Evolutionary conservation across 371 early-diverging fungal genomes (phyloP), one percentile per base, ranked within the genome.

Genomic region (Rhizomucor miehei): DNA sequence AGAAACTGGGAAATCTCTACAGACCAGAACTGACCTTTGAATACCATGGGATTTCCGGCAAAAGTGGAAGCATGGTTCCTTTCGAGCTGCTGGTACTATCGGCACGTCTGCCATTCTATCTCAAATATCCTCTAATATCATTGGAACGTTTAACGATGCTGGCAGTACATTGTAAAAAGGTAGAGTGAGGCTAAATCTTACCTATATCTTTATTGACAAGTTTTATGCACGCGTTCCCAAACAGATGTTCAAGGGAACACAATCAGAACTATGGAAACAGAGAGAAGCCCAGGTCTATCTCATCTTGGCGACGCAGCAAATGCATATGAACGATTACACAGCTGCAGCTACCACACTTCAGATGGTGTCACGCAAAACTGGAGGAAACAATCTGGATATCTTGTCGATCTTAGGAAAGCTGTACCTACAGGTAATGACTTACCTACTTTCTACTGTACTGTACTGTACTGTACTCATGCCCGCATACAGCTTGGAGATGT

Each of bases 71-170:
- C 8, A 59, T 82, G 51, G 74, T 81, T 0, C 85, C 83, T 6
- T 85, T 81, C 65, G 82, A 80, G 43, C 25, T 85, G 21, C 62
- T 71, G 52, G 69, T 82, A 1, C 60, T 85, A 14, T 75, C 62
- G 60, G 82, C 79, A 1, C 61, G 76, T 20, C 51, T 85, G 25
- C 85, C 82, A 6, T 71, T 73, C 19, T 67, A 65, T 51, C 52
- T 85, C 9, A 79, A 83, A 38, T 66, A 79, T 41, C 67, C 72
- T 2, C 45, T 71, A 10, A 52, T 78, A 17, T 63, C 81, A 0
- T 69, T 85, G 23, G 79, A 82, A 49, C 66, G 82, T 17, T 48
- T 85, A 1, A 77, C 80, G 1, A 62, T 75, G 38, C 58, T 85
- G 37, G 73, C 74, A 4, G 66, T 82, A 2, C 62, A 67, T 20